Percentiles rank a stretch among this genome's conserved stretches.
These are phyloP conservation scores for Rhizopogon vinicolor DNA, from an alignment of 768 basidiomycete species.

Conservation along the genomic window DNA sequence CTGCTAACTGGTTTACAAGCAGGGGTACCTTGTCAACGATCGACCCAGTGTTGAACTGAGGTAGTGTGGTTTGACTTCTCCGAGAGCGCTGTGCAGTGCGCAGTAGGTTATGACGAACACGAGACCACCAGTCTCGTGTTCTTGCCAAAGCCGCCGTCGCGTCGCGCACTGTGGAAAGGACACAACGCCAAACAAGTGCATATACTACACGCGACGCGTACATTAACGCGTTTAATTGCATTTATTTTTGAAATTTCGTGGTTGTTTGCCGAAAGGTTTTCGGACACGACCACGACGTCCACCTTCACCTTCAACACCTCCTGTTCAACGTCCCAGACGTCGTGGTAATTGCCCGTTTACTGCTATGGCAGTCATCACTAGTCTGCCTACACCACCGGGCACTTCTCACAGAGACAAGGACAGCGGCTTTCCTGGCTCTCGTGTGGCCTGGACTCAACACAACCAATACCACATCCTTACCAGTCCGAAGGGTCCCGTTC, in stretches of 20 bases:
- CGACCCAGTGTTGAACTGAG: too few species aligned
- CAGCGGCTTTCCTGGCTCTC: conserved; percentile 32
- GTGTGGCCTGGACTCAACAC: conserved; percentile 49
- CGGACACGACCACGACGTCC: conserved; percentile 13
- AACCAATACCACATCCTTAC: conserved; percentile 43
- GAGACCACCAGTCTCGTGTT: too few species aligned
- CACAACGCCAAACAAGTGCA: conserved; percentile 13
- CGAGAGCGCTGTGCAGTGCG: too few species aligned
- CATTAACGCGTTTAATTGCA: conserved; percentile 34
- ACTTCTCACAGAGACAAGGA: conserved; percentile 56
- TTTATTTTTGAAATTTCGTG: conserved; percentile 24
- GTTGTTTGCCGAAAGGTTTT: conserved; percentile 2
- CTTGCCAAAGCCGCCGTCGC: too few species aligned
- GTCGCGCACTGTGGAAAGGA: background rate
- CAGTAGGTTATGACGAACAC: too few species aligned
- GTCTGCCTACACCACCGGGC: conserved; percentile 57
- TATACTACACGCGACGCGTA: conserved; percentile 37
- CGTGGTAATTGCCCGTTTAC: conserved; percentile 9
- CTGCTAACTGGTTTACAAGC: too few species aligned
- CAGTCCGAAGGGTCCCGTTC: conserved; percentile 19
- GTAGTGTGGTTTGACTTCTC: too few species aligned
- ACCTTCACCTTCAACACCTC: conserved; percentile 7
- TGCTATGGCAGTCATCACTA: conserved; percentile 28
- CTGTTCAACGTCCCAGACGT: conserved; percentile 8
- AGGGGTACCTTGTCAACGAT: too few species aligned